Evolutionary conservation across 768 basidiomycete species (phyloP), one percentile per base, ranked within the genome.

Genomic region (Mycena capillaripes): DNA sequence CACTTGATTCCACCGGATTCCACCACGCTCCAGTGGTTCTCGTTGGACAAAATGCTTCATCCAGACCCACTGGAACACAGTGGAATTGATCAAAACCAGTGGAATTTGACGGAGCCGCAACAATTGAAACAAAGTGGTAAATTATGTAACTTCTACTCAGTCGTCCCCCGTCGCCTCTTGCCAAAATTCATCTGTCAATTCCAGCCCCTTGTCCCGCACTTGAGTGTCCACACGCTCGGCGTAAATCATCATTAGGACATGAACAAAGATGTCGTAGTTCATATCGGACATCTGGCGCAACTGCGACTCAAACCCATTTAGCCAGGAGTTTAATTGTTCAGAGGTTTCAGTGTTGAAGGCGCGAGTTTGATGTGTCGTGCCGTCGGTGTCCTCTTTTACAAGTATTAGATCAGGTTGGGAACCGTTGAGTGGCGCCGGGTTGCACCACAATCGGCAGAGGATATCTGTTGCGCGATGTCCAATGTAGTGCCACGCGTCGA

Each of bases 281-380:
- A 58, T 34, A 17, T 58, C 56, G 12, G 56, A 38, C 56, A 58
- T 58, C 56, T 58, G 59, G 8, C 36, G 59, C 23, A 61, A 17
- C 44, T 61, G 59, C 10, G 60, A 62, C 32, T 62, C 60, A n/a
- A 62, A 48, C 0, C 60, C 44, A n/a, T 48, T 48, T 0, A 62
- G 42, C 60, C 60, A 62, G 4, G 60, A 62, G 32, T 62, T 62
- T 16, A 62, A 25, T n/a, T 62, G 60, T 34, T 62, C 60, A 7
- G 60, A 42, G 4, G 68, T 76, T 34, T 76, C 76, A 3, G 71
- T 73, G 58, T 76, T 76, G 62, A 76, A 76, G 11, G 76, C 76
- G 2, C 67, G 59, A 23, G 70, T 73, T 19, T 53, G 53, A 44
- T 72, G 69, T 17, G 55, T 40, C 8, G 29, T 29, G 16, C 76